A percentile compares a stretch with the other conserved stretches of the same genome.
Conservation (phyloP, 2,329 filamentous ascomycete genomes). For the Plenodomus biglobosus region DNA sequence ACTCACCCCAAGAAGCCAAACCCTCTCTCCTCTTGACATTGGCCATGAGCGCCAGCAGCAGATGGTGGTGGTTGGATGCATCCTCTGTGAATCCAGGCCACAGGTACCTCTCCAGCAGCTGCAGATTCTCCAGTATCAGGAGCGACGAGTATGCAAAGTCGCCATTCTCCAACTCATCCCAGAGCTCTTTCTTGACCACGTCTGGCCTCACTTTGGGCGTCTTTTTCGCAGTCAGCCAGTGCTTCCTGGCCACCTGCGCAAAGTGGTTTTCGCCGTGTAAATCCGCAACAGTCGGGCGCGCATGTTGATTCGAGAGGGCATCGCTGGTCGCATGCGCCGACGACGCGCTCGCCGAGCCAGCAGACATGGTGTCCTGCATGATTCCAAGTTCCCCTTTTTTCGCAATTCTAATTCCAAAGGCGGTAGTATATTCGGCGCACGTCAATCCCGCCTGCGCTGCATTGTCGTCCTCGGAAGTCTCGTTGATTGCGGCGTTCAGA, state of each 20-base stretch:
- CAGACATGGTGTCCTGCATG: conserved; percentile 32
- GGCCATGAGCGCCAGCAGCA: conserved; percentile 80
- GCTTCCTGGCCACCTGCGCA: conserved; percentile 72
- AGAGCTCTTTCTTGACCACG: conserved; percentile 82
- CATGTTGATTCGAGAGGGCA: conserved; percentile 28
- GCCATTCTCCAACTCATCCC: conserved; percentile 82
- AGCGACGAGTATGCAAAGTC: conserved; percentile 76
- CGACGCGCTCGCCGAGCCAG: conserved; percentile 20
- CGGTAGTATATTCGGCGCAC: conserved; percentile 10
- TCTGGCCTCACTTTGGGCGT: conserved; percentile 72
- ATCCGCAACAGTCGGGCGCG: conserved; percentile 67
- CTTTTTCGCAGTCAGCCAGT: conserved; percentile 75
- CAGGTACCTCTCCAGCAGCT: conserved; percentile 86
- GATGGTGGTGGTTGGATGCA: conserved; percentile 86
- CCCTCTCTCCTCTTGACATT: conserved; percentile 88
- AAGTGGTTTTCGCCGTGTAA: conserved; percentile 67
- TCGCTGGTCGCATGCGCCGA: conserved; percentile 20
- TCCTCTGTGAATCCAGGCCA: conserved; percentile 93
- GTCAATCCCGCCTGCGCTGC: conserved; percentile 21
- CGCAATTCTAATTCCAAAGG: conserved; percentile 8
- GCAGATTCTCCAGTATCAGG: conserved; percentile 82
- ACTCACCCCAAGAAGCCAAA: conserved; percentile 80
- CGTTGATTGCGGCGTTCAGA: conserved; percentile 6
- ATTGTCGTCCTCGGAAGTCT: conserved; percentile 29
- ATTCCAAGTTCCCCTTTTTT: conserved; percentile 11